phyloP scores from a whole-genome alignment of 1,139 yeast species.

The Yamadazyma songkhlaensis region DNA sequence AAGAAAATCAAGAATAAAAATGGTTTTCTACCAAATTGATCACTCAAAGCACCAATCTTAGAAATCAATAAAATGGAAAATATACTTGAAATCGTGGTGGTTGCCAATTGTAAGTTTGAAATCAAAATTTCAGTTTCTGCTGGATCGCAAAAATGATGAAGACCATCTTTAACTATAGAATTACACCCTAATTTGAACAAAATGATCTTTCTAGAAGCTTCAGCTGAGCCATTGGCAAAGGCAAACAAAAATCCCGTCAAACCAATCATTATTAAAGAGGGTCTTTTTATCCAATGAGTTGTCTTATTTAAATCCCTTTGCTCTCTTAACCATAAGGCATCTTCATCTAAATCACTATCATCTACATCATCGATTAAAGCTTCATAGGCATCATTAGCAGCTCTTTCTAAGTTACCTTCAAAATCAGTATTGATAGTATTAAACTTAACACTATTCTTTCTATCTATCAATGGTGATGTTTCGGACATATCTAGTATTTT shows the following conservation, averaged over 20 bases:
- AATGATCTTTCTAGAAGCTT: conserved; percentile 25
- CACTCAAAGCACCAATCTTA: conserved; percentile 57
- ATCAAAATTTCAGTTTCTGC: conserved; percentile 30
- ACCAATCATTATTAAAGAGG: conserved; percentile 31
- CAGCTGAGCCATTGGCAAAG: conserved; percentile 24
- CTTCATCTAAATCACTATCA: conserved; percentile 33
- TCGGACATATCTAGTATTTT: conserved; percentile 1
- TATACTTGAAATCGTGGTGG: conserved; percentile 19
- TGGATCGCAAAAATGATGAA: conserved; percentile 27
- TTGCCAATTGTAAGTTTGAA: conserved; percentile 27
- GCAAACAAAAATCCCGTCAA: conserved; percentile 23
- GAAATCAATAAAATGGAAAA: conserved; percentile 36
- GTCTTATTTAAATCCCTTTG: conserved; percentile 30
- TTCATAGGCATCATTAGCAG: conserved; percentile 30
- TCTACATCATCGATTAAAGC: conserved; percentile 27
- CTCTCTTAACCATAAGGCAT: conserved; percentile 37
- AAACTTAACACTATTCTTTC: conserved; percentile 5
- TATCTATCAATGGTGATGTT: conserved; percentile 4
- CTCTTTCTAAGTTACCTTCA: conserved; percentile 19
- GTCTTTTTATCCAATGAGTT: conserved; percentile 33
- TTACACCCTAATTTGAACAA: conserved; percentile 36
- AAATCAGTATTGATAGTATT: conserved; percentile 6
- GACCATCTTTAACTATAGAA: conserved; percentile 14
- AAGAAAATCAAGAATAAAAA: conserved; percentile 37
- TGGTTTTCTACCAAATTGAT: conserved; percentile 57